Conservation (phyloP, 164 flowering plant species). For the Nymphaea thermarum region DNA sequence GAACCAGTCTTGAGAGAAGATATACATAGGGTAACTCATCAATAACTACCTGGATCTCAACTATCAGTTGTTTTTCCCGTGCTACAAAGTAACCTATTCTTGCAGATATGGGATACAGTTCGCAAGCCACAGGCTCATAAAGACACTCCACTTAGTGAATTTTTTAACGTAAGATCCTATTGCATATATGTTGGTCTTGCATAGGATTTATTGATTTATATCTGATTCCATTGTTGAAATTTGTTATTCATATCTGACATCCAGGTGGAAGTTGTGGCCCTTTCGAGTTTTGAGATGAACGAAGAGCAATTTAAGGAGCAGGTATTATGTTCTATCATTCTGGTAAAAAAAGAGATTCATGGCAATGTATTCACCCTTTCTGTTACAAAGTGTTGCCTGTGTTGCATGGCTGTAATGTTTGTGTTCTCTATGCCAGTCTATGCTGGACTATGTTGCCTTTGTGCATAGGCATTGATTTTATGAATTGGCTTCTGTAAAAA, state of each 20-base stretch:
- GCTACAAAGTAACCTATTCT: not conserved
- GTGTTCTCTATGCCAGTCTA: not conserved
- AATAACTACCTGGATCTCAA: not conserved
- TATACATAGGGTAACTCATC: constrained; percentile 61
- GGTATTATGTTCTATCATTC: constrained; percentile 27
- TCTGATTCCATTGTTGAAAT: not conserved
- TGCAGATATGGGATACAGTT: constrained; percentile 96
- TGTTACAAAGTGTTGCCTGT: not conserved
- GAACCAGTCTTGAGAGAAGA: constrained; percentile 96
- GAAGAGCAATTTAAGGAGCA: constrained; percentile 94
- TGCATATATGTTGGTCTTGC: not conserved
- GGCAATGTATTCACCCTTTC: not conserved
- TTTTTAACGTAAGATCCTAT: constrained; percentile 67
- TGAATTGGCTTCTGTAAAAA: not conserved
- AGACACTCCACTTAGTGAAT: constrained; percentile 87
- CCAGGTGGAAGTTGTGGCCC: constrained; percentile 96
- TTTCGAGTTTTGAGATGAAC: constrained; percentile 92
- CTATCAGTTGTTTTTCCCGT: not conserved
- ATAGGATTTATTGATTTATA: not conserved
- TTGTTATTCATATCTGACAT: not conserved
- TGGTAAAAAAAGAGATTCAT: not conserved
- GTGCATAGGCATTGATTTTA: not conserved
- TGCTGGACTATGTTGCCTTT: not conserved
- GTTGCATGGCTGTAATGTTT: not conserved
- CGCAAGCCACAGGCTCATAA: constrained; percentile 83